These are phyloP conservation scores for Phytophthora cactorum DNA, from an alignment of 352 stramenopile genomes.

Conservation along the genomic window DNA sequence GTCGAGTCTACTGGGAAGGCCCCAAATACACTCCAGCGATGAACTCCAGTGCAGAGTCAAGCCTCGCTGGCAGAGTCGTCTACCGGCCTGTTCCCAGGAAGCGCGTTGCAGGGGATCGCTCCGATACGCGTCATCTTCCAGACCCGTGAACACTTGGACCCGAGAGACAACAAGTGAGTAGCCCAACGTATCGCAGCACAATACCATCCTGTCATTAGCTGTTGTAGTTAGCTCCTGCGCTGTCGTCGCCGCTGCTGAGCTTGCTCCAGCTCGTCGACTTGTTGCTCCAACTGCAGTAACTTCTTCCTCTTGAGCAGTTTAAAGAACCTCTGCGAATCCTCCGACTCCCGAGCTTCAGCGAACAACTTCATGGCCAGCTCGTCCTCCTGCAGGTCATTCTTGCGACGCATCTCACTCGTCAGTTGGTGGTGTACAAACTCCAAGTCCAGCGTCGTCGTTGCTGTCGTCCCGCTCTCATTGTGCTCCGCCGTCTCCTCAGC, in stretches of 20 bases:
- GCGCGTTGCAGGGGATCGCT: conserved; percentile 6
- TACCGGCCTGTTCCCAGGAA: conserved; percentile 34
- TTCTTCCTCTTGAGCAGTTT: conserved; percentile 31
- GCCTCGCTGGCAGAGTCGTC: conserved; percentile 17
- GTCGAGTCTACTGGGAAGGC: conserved; percentile 77
- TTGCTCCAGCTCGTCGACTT: conserved; percentile 25
- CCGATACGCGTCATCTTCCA: conserved; percentile 24
- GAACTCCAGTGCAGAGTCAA: conserved; percentile 1
- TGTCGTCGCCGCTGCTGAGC: conserved; percentile 21
- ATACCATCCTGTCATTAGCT: neutral
- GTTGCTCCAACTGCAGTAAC: conserved; percentile 19
- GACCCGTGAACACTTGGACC: neutral
- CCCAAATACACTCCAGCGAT: conserved; percentile 65
- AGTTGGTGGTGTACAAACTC: too few relatives aligned
- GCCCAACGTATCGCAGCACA: neutral
- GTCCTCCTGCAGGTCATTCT: too few relatives aligned
- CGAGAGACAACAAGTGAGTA: too few relatives aligned
- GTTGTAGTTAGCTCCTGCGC: conserved; percentile 3
- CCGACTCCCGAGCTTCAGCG: conserved; percentile 11
- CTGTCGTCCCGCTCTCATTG: too few relatives aligned
- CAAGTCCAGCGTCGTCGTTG: too few relatives aligned
- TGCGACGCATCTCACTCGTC: too few relatives aligned
- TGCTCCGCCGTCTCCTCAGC: too few relatives aligned
- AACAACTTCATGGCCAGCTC: conserved; percentile 14
- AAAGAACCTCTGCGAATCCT: conserved; percentile 26